Conservation (phyloP, 1,139 yeast species). For the Pichia norvegensis region DNA sequence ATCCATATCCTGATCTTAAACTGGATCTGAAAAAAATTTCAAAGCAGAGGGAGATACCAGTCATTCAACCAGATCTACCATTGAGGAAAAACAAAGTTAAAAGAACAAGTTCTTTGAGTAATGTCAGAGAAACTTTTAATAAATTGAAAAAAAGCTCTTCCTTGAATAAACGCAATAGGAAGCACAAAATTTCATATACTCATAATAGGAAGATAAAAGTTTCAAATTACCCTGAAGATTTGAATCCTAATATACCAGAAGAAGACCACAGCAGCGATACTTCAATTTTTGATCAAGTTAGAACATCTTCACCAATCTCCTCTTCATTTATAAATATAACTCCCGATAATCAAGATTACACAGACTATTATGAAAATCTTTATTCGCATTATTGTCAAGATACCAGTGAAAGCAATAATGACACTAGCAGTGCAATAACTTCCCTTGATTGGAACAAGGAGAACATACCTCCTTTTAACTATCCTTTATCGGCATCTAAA, state of each 20-base stretch:
- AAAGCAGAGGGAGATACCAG: neutral
- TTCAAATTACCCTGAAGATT: neutral
- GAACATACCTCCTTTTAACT: neutral
- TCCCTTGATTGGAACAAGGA: constrained; percentile 7
- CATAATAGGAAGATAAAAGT: neutral
- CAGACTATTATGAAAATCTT: neutral
- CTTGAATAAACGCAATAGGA: neutral
- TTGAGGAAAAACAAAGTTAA: neutral
- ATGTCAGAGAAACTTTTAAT: neutral
- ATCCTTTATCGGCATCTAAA: constrained; percentile 4
- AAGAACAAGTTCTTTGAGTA: neutral
- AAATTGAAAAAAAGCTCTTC: neutral
- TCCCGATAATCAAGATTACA: constrained; percentile 1
- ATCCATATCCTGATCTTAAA: neutral
- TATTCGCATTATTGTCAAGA: constrained; percentile 1
- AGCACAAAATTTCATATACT: neutral
- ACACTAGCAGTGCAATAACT: constrained; percentile 1
- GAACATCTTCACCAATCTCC: neutral
- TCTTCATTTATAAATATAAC: neutral
- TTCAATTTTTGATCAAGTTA: neutral
- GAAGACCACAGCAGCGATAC: neutral
- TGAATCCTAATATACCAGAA: neutral
- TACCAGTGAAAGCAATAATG: neutral
- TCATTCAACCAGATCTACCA: neutral
- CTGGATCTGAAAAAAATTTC: neutral